These are phyloP conservation scores for Oryza officinalis DNA, from an alignment of 176 grass and related monocot genomes.

Conservation along the genomic window DNA sequence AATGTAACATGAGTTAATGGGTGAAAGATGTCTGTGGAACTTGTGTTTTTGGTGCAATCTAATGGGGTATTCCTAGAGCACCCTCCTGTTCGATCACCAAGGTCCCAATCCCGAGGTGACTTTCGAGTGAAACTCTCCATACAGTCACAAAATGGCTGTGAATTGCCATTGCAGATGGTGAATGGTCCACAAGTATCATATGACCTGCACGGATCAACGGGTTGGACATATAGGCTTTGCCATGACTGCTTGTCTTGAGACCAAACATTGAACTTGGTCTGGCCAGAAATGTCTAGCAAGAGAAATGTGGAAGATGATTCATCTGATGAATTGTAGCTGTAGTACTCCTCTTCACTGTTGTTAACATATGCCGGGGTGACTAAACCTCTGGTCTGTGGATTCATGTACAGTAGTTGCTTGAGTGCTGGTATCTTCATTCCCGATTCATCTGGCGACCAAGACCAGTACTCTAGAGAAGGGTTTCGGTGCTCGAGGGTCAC, in stretches of 20 bases:
- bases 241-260: constrained; percentile 17
- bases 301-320: background rate
- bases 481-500: background rate
- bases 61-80: constrained; percentile 42
- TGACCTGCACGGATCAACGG: constrained; percentile 24
- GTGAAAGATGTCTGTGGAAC: constrained; percentile 43
- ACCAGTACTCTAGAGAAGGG: constrained; percentile 12
- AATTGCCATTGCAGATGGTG: too few relatives aligned
- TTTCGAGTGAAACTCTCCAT: too few relatives aligned
- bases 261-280: constrained; percentile 37
- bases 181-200: background rate
- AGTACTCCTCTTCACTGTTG: constrained; percentile 24
- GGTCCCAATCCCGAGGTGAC: constrained; percentile 21
- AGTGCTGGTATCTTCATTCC: constrained; percentile 24
- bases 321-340: constrained; percentile 28
- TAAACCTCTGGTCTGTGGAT: background rate
- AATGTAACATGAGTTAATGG: constrained; percentile 25
- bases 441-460: background rate
- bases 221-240: constrained; percentile 26
- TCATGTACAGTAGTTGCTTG: constrained; percentile 13
- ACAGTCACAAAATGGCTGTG: too few relatives aligned
- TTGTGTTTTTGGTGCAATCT: constrained; percentile 34
- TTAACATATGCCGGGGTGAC: background rate
- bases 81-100: constrained; percentile 42
- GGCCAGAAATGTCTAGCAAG: constrained; percentile 32